Conservation (phyloP, 345 rosid genomes). For the Citrus sp. region DNA sequence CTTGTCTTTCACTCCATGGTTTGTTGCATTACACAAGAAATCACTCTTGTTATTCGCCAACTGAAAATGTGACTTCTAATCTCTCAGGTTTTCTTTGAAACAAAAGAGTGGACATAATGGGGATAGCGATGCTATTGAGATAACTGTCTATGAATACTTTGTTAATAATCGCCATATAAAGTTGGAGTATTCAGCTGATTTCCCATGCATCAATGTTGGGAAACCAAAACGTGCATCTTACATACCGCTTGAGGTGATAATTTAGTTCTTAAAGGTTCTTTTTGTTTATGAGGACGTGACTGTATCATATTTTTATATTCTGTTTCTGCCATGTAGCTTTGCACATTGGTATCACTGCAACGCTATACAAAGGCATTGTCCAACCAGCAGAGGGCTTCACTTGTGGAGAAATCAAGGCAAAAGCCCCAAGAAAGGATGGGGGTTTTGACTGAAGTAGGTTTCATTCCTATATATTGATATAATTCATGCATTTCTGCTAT, state of each 20-base stretch:
- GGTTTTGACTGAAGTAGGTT: slow-evolving; percentile 13
- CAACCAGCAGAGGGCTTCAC: slow-evolving; percentile 18
- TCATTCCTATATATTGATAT: neutral
- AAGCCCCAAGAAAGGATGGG: slow-evolving; percentile 24
- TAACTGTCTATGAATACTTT: slow-evolving; percentile 8
- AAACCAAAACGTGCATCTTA: slow-evolving; percentile 71
- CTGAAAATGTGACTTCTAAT: neutral
- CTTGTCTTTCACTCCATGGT: neutral
- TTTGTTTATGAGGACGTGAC: neutral
- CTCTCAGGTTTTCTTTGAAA: slow-evolving; percentile 9
- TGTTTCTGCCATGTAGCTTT: slow-evolving; percentile 18
- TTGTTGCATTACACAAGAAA: neutral
- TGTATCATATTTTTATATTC: neutral
- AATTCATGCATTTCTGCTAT: neutral
- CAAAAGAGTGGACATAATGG: neutral
- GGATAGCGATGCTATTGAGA: slow-evolving; percentile 2
- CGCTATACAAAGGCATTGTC: slow-evolving; percentile 26
- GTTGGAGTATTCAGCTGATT: slow-evolving; percentile 24
- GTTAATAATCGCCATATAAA: neutral
- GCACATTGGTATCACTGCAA: slow-evolving; percentile 23
- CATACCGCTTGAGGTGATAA: slow-evolving; percentile 50
- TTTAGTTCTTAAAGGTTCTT: neutral
- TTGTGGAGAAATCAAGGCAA: slow-evolving; percentile 28
- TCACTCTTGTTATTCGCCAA: neutral
- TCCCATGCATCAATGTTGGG: slow-evolving; percentile 77